Conservation (phyloP, 768 basidiomycete species). For the Suillus luteus region DNA sequence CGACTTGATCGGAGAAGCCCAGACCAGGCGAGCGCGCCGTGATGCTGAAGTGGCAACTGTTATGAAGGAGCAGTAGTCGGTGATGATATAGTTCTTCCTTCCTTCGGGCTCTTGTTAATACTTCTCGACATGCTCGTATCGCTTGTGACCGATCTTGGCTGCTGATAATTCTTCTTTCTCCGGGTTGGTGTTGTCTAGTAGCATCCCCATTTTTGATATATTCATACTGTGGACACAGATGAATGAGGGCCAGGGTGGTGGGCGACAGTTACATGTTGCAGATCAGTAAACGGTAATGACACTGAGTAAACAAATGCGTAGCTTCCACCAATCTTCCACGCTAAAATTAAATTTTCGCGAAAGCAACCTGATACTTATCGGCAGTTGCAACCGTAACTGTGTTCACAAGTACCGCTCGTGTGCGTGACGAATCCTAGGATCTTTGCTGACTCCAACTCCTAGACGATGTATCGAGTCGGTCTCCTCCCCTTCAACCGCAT, state of each 20-base stretch:
- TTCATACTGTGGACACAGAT: too few species aligned
- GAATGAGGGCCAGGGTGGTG: too few species aligned
- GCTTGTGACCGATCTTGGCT: not conserved
- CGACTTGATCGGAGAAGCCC: slow-evolving; percentile 26
- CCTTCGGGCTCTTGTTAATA: not conserved
- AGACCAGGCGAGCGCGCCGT: slow-evolving; percentile 1
- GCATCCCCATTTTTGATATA: not conserved
- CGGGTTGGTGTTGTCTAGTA: not conserved
- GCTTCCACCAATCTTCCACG: too few species aligned
- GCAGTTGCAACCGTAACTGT: too few species aligned
- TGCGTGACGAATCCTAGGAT: not conserved
- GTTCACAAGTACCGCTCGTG: not conserved
- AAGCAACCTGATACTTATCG: too few species aligned
- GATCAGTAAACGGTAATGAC: too few species aligned
- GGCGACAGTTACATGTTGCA: too few species aligned
- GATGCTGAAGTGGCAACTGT: not conserved
- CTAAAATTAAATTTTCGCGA: too few species aligned
- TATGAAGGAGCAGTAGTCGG: not conserved
- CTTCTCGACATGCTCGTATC: not conserved
- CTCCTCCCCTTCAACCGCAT: not conserved
- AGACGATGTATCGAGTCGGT: not conserved
- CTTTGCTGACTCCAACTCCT: not conserved
- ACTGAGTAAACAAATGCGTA: too few species aligned
- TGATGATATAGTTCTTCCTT: not conserved
- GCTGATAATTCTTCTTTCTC: not conserved